phyloP scores from a whole-genome alignment of 371 early-diverging fungal genomes.

The Mortierella sp. region DNA sequence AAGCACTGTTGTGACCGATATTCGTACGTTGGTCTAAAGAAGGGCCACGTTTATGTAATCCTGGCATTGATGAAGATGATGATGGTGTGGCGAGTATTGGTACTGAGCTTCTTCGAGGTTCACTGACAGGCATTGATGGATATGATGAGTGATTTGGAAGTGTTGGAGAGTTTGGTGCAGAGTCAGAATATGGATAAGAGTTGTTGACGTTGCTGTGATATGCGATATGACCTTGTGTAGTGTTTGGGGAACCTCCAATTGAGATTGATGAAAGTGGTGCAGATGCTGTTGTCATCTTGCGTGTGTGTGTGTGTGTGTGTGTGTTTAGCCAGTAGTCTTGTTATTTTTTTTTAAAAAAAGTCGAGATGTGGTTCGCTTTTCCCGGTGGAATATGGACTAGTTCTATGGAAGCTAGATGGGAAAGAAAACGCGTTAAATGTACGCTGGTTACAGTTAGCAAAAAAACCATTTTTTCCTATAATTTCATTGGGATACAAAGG shows the following conservation, averaged over 20 bases:
- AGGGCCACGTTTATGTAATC: conserved; percentile 12
- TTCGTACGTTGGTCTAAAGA: conserved; percentile 20
- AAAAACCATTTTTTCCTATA: too few relatives aligned
- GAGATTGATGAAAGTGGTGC: conserved; percentile 12
- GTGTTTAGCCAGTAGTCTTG: background rate
- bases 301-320: background rate
- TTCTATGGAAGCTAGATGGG: too few relatives aligned
- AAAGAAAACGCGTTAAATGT: too few relatives aligned
- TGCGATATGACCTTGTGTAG: conserved; percentile 9
- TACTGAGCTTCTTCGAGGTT: conserved; percentile 22
- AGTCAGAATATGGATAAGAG: conserved; percentile 10
- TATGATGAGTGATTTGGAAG: conserved; percentile 4
- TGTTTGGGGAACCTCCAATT: conserved; percentile 4
- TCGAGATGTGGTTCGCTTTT: too few relatives aligned
- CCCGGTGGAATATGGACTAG: too few relatives aligned
- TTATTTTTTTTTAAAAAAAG: background rate
- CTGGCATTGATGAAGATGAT: conserved; percentile 14
- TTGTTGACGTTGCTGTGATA: conserved; percentile 13
- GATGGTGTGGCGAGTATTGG: conserved; percentile 10
- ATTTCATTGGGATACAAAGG: too few relatives aligned
- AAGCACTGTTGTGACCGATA: conserved; percentile 2
- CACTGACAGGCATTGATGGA: conserved; percentile 16
- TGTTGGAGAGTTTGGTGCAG: conserved; percentile 17
- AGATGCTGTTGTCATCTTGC: conserved; percentile 33
- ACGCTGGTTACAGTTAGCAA: too few relatives aligned